A percentile compares a stretch with the other conserved stretches of the same genome.
Conservation (phyloP, 139 green algal species). For the Coelastrella sp. region DNA sequence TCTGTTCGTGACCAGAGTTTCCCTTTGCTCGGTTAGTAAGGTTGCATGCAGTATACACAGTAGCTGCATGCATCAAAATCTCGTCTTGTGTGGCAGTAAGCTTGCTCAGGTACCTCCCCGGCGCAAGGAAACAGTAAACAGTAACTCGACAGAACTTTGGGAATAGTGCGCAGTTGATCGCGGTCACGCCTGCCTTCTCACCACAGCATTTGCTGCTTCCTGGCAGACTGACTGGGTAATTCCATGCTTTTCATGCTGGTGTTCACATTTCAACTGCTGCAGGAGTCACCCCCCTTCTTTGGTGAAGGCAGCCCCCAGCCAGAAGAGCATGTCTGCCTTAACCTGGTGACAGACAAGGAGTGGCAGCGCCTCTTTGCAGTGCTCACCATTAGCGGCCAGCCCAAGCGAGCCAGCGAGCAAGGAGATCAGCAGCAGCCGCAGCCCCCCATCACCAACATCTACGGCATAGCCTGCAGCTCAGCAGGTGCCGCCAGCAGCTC, state of each 20-base stretch:
- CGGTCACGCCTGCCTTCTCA: not conserved
- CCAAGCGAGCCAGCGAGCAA: not conserved
- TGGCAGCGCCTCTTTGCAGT: constrained; percentile 46
- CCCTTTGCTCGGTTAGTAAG: no score
- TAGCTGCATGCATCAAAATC: no score
- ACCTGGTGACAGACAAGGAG: constrained; percentile 37
- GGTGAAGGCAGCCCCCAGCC: not conserved
- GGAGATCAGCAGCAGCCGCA: constrained; percentile 12
- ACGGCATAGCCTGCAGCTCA: no score
- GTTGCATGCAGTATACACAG: no score
- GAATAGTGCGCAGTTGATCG: not conserved
- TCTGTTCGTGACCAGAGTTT: no score
- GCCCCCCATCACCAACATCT: no score
- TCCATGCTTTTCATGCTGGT: not conserved
- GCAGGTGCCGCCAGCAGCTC: constrained; percentile 6
- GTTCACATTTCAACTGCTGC: no score
- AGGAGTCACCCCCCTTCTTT: not conserved
- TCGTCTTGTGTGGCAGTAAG: no score
- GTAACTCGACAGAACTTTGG: no score
- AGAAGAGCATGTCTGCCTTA: not conserved
- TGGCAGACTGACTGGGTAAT: not conserved
- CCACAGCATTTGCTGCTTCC: not conserved
- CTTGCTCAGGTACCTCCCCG: no score
- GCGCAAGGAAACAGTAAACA: no score
- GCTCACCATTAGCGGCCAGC: constrained; percentile 24